Base-by-base conservation (phyloP, 305 asterid genomes). In the Salvia sclarea region DNA sequence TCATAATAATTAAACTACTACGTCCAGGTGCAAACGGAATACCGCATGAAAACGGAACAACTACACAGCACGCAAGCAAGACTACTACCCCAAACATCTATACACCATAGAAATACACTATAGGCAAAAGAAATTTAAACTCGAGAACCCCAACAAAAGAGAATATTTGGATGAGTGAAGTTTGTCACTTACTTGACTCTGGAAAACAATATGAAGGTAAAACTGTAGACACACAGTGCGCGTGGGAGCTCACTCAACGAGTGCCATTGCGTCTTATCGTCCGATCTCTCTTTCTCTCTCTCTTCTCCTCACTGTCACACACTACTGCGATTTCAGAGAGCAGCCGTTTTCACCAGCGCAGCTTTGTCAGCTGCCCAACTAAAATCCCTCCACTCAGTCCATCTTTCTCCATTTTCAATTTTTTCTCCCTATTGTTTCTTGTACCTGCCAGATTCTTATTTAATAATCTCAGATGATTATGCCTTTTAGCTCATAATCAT, bases 301-400 rank as follows among this genome's bases (percentile, higher is more conserved):
- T 58, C 49, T 37, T 20, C 52, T 33, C 60, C 38, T 33, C 82
- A 12, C 72, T 71, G 68, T 70, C 58, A 43, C 44, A 66, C 59
- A 73, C 83, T 78, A 74, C 85, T 82, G 76, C 72, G 70, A 69
- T 20, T 14, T 20, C 72, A 79, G 81, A 78, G 90, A 81, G 70
- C 77, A 63, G 91, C 93, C 91, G 88, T 79, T 87, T 84, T 90
- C 96, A 84, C 76, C 59, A 56, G 52, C 70, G 54, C 84, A 77
- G 75, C 82, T 64, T 80, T 85, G 79, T 72, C 88, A 75, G 77
- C 84, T 73, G 76, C 76, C 56, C 30, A 75, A 50, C 66, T 52
- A 61, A 68, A 73, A 73, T 52, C 60, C 65, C 49, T 60, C 61
- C 50, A 56, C 8, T 59, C 3, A 13, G 8, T 44, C 54, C 40